These are phyloP conservation scores for Acanthamoeba royreba DNA, from an alignment of 208 protist species.

Conservation along the genomic window DNA sequence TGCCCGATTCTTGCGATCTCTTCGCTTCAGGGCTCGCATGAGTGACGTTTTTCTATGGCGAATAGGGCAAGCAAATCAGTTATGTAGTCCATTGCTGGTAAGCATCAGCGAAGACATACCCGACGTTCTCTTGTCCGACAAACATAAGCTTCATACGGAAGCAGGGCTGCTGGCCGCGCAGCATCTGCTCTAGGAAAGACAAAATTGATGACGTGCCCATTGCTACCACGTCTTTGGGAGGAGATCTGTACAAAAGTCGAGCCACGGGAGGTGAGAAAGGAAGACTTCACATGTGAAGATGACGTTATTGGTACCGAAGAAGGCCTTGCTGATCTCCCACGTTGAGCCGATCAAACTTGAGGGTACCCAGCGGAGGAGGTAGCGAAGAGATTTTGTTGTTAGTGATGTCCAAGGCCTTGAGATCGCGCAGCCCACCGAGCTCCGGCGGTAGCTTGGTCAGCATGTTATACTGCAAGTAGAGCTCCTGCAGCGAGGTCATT, in stretches of 20 bases:
- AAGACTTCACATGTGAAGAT: not conserved
- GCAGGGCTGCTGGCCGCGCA: not conserved
- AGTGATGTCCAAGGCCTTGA: not conserved
- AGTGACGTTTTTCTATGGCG: not conserved
- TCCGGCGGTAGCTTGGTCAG: not conserved
- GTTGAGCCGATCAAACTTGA: not conserved
- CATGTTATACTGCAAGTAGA: not conserved
- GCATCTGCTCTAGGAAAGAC: conserved; percentile 15
- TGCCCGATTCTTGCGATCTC: not conserved
- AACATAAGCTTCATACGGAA: conserved; percentile 39
- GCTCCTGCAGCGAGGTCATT: not conserved
- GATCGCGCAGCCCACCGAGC: not conserved
- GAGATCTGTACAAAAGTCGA: not conserved
- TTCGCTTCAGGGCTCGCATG: not conserved
- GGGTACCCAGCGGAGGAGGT: not conserved
- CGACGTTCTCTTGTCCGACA: conserved; percentile 28
- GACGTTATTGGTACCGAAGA: not conserved
- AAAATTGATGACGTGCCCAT: not conserved
- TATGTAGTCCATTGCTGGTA: not conserved
- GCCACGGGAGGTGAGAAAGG: not conserved
- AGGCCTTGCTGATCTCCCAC: not conserved
- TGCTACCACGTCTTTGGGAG: not conserved
- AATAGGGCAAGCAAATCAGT: not conserved
- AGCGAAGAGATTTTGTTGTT: not conserved
- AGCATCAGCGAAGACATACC: not conserved